Evolutionary conservation across 2,329 filamentous ascomycete genomes (phyloP).

Genomic region (Xylaria sp.): DNA sequence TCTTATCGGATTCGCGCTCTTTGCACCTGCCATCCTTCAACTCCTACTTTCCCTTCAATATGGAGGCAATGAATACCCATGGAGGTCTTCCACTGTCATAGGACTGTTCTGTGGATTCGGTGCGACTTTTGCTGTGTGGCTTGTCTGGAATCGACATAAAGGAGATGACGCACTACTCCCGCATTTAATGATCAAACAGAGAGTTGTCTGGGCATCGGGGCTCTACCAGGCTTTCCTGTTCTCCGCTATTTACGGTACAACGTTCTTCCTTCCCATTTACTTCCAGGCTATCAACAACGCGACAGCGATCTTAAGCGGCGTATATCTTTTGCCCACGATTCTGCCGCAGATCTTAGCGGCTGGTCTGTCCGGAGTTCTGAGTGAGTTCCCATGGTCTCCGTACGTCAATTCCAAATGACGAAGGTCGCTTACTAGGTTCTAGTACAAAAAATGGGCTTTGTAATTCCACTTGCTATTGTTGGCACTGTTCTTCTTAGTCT

Average conservation of each 20-base stretch:
- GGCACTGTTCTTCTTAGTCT: background rate
- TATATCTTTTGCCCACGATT: constrained; percentile 30
- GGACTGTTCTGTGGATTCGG: constrained; percentile 24
- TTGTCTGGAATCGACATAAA: constrained; percentile 25
- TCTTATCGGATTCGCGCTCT: constrained; percentile 20
- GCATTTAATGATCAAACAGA: constrained; percentile 13
- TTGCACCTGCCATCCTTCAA: constrained; percentile 37
- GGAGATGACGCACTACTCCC: constrained; percentile 30
- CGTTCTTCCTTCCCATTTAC: constrained; percentile 33
- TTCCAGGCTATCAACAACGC: constrained; percentile 35
- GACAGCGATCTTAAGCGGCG: constrained; percentile 26
- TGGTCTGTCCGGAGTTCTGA: constrained; percentile 5
- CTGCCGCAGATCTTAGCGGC: constrained; percentile 18
- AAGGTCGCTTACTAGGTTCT: background rate
- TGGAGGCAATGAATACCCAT: constrained; percentile 35
- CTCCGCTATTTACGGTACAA: constrained; percentile 18
- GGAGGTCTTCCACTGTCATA: constrained; percentile 31
- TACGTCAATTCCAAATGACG: background rate
- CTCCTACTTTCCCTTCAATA: constrained; percentile 37
- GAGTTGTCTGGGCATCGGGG: constrained; percentile 14
- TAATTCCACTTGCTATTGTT: constrained; percentile 14
- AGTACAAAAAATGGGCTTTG: constrained; percentile 19
- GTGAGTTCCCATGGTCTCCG: constrained; percentile 3
- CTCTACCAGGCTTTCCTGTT: constrained; percentile 25
- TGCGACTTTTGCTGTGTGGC: constrained; percentile 26